phyloP scores from a whole-genome alignment of 768 basidiomycete species.

The Boletus subparvulus region DNA sequence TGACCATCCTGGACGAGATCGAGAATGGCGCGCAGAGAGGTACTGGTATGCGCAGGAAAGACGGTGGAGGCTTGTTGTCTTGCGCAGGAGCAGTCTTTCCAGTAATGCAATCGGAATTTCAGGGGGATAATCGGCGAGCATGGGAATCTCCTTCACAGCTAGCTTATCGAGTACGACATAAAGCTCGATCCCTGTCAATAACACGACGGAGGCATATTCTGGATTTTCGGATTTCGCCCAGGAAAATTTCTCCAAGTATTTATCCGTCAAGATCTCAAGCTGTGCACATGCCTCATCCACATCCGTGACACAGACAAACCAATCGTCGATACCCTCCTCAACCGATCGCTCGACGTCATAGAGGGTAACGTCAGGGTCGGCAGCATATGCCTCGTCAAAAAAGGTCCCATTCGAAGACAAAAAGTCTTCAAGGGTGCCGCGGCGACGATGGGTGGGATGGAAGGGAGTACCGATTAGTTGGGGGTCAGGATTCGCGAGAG shows the following conservation, averaged over 20 bases:
- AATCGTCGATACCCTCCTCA: conserved; percentile 30
- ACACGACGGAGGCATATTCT: conserved; percentile 39
- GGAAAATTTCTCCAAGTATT: conserved; percentile 27
- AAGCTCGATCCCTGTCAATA: conserved; percentile 37
- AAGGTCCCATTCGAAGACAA: conserved; percentile 12
- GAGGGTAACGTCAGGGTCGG: conserved; percentile 22
- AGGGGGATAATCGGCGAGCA: conserved; percentile 33
- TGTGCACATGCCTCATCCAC: conserved; percentile 8
- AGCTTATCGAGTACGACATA: conserved; percentile 35
- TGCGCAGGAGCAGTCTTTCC: conserved; percentile 28
- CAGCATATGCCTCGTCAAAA: conserved; percentile 1
- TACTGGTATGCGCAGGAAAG: conserved; percentile 30
- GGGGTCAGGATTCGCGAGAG: background rate
- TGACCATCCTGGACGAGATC: conserved; percentile 21
- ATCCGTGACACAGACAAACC: conserved; percentile 23
- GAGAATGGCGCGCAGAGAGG: conserved; percentile 29
- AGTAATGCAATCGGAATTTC: conserved; percentile 23
- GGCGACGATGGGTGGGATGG: background rate
- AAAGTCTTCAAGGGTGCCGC: conserved; percentile 14
- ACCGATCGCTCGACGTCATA: conserved; percentile 39
- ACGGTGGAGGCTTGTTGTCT: conserved; percentile 28
- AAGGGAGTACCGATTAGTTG: background rate
- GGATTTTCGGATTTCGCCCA: conserved; percentile 24
- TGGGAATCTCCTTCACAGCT: conserved; percentile 18
- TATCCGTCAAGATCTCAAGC: conserved; percentile 16